A percentile compares a stretch with the other conserved stretches of the same genome.
Conservation (phyloP, 768 basidiomycete species). For the Tricholoma sp. region DNA sequence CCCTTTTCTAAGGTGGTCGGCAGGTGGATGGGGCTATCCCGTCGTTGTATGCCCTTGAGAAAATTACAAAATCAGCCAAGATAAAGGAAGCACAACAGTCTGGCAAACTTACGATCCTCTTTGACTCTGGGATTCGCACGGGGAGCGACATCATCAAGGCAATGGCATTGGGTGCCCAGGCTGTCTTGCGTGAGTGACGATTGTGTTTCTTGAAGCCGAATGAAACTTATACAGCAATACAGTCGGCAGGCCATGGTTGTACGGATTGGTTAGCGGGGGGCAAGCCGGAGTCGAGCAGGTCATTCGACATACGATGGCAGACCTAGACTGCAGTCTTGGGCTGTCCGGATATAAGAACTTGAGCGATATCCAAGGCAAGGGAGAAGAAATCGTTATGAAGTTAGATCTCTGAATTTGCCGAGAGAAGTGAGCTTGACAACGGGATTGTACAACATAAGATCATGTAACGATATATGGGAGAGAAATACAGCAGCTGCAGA, state of each 20-base stretch:
- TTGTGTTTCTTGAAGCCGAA: constrained; percentile 1
- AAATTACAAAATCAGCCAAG: constrained; percentile 58
- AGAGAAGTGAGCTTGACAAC: neutral
- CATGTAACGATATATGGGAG: too few species aligned
- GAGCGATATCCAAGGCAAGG: constrained; percentile 59
- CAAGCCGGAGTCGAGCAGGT: constrained; percentile 75
- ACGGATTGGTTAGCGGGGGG: constrained; percentile 66
- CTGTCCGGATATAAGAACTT: constrained; percentile 54
- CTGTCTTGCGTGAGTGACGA: constrained; percentile 55
- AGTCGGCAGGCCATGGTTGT: constrained; percentile 77
- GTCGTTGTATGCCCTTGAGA: constrained; percentile 65
- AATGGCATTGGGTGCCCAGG: constrained; percentile 81
- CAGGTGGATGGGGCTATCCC: constrained; percentile 78
- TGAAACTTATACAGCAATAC: neutral
- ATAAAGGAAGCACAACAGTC: constrained; percentile 51
- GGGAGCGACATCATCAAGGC: constrained; percentile 85
- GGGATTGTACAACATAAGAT: too few species aligned
- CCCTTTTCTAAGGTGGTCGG: constrained; percentile 46
- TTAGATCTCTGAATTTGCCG: constrained; percentile 23
- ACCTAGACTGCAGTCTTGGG: constrained; percentile 61
- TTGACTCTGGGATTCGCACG: constrained; percentile 78
- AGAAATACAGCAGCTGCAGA: too few species aligned
- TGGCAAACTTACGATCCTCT: constrained; percentile 65
- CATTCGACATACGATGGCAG: constrained; percentile 60
- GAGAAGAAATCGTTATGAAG: constrained; percentile 44